Evolutionary conservation across 495 filamentous ascomycete species (phyloP), one percentile per base, ranked within the genome.

Genomic region (Cercophora sp.): DNA sequence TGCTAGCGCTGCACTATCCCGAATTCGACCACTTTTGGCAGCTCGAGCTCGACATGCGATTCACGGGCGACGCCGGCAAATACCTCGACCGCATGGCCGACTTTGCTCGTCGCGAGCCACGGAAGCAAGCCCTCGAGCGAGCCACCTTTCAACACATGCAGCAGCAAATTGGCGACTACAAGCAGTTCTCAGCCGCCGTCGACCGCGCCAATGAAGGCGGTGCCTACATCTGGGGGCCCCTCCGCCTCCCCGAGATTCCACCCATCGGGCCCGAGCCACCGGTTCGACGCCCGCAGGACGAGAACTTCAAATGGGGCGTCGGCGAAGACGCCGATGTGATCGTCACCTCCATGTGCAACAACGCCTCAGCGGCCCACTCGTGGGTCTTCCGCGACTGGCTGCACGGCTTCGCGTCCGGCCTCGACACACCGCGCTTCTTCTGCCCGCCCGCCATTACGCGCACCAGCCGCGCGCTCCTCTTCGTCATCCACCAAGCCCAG

Each of bases 21-120:
- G 78, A 82, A 49, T 83, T 81, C 55, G 80, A 83, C 57, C 80
- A 78, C 64, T 70, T 75, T 60, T 83, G 80, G 80, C 80, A 83
- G 56, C 72, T 79, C 70, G 80, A 83, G 66, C 79, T 83, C 72
- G 80, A 83, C 67, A 59, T 81, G 55, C 71, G 80, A 41, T 79
- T 80, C 62, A 72, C 68, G 23, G 79, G 80, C 41, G 75, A 82
- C 62, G 76, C 79, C 42, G 80, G 77, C 55, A 73, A 79, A 54
- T 76, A 78, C 61, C 70, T 79, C 49, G 69, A 69, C 58, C 59
- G 62, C 15, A 48, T 80, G 19, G 48, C 70, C 39, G 64, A 70
- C 15, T 78, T 74, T 65, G 79, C 79, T 20, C 73, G 71, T 45
- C 64, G 70, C 42, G 79, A 83, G 57, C 79, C 80, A 11, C 75